phyloP scores from a whole-genome alignment of 495 filamentous ascomycete species.

The Neurospora sp. region DNA sequence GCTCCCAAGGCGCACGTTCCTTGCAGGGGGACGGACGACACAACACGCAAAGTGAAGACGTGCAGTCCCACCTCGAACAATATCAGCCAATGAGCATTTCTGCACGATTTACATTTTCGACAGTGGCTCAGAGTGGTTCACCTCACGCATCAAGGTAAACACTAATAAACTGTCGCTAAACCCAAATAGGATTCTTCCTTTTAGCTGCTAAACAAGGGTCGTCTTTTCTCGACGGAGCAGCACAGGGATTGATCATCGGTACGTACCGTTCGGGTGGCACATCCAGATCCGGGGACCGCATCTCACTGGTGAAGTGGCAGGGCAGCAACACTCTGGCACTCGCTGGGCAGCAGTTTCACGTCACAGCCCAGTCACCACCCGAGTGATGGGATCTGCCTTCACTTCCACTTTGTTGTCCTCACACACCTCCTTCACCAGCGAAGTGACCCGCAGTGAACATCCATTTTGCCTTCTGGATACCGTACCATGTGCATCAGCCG shows the following conservation, averaged over 20 bases:
- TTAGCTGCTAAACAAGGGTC: neutral
- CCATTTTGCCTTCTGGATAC: neutral
- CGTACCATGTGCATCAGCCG: neutral
- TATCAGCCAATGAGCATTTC: neutral
- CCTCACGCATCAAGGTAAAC: neutral
- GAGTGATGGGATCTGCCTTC: neutral
- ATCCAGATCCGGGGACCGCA: neutral
- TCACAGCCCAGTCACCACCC: neutral
- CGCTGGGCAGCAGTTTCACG: neutral
- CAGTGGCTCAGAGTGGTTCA: neutral
- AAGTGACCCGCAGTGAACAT: neutral
- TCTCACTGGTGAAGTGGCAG: neutral
- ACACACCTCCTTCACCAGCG: neutral
- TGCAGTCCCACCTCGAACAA: constrained; percentile 7
- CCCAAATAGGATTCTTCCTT: neutral
- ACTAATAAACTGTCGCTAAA: neutral
- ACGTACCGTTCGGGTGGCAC: neutral
- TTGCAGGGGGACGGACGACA: neutral
- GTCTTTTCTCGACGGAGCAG: neutral
- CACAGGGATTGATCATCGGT: neutral
- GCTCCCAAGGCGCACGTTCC: constrained; percentile 1
- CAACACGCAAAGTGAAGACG: neutral
- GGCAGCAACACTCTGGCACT: neutral
- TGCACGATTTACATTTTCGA: neutral
- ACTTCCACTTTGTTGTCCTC: neutral